Conservation (phyloP, 805 yeast genomes). For the Nakazawaea pomicola region DNA sequence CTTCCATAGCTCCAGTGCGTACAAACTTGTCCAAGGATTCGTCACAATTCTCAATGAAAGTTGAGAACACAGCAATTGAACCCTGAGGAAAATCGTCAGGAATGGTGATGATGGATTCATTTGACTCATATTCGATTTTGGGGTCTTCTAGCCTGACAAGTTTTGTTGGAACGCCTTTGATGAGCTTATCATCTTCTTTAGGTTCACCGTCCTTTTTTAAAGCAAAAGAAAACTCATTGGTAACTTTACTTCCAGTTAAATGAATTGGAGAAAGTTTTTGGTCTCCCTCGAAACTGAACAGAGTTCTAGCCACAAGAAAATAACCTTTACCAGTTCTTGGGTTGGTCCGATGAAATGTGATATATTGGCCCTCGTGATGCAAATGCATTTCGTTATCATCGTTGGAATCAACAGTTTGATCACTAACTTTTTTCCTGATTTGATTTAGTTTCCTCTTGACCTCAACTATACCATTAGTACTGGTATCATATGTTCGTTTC, state of each 20-base stretch:
- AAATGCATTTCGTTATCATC: slow-evolving; percentile 81
- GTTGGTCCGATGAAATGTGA: slow-evolving; percentile 83
- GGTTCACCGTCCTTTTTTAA: slow-evolving; percentile 52
- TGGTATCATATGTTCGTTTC: slow-evolving; percentile 50
- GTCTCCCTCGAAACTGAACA: slow-evolving; percentile 47
- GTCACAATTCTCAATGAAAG: slow-evolving; percentile 64
- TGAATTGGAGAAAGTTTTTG: slow-evolving; percentile 56
- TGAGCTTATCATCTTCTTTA: slow-evolving; percentile 27
- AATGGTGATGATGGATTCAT: slow-evolving; percentile 48
- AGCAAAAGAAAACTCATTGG: slow-evolving; percentile 53
- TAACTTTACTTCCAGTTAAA: slow-evolving; percentile 56
- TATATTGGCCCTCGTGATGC: slow-evolving; percentile 89
- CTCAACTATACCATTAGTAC: slow-evolving; percentile 59
- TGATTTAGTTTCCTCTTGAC: slow-evolving; percentile 59
- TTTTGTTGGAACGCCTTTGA: slow-evolving; percentile 65
- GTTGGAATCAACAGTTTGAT: slow-evolving; percentile 48
- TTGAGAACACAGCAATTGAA: slow-evolving; percentile 78
- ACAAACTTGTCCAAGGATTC: slow-evolving; percentile 57
- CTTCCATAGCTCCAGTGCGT: slow-evolving; percentile 73
- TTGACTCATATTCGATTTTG: slow-evolving; percentile 36
- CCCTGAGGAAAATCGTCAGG: slow-evolving; percentile 80
- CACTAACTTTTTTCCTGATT: slow-evolving; percentile 54
- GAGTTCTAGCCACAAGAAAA: slow-evolving; percentile 83
- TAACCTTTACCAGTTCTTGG: slow-evolving; percentile 84
- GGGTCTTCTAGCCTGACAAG: slow-evolving; percentile 51